A percentile compares a stretch with the other conserved stretches of the same genome.
phyloP scores from a whole-genome alignment of 176 grass and related monocot genomes.

The Oryza australiensis region DNA sequence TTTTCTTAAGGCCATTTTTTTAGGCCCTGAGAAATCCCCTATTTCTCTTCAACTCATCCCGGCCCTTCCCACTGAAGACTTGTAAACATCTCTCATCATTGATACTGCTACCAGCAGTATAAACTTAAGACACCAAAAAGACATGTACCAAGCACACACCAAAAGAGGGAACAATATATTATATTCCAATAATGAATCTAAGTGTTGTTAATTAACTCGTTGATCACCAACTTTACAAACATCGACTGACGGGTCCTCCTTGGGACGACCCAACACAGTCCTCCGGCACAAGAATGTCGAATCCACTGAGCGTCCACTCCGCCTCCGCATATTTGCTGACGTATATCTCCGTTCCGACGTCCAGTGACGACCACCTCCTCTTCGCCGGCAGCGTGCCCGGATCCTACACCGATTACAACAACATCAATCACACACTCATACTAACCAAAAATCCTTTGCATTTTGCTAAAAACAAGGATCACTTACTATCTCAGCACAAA shows the following conservation, averaged over 20 bases:
- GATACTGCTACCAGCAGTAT: no score
- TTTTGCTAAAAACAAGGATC: no score
- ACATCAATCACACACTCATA: neutral
- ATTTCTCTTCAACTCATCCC: no score
- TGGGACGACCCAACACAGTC: neutral
- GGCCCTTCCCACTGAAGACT: no score
- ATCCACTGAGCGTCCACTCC: constrained; percentile 77
- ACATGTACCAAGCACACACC: no score
- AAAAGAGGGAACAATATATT: neutral
- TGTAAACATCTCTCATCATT: no score
- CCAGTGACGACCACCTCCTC: constrained; percentile 77
- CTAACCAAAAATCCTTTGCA: neutral
- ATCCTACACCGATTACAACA: constrained; percentile 35
- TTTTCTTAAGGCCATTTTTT: no score
- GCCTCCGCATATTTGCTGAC: constrained; percentile 45
- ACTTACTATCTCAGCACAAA: no score
- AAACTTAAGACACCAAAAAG: no score
- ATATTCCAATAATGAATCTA: neutral
- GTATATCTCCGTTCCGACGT: constrained; percentile 91
- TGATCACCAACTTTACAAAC: constrained; percentile 8
- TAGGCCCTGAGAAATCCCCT: no score
- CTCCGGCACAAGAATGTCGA: constrained; percentile 75
- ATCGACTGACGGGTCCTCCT: neutral
- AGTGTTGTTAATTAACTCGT: neutral
- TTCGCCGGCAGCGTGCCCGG: constrained; percentile 53